Evolutionary conservation across 495 filamentous ascomycete species (phyloP), one percentile per base, ranked within the genome.

Genomic region (Hyaloscypha bicolor): DNA sequence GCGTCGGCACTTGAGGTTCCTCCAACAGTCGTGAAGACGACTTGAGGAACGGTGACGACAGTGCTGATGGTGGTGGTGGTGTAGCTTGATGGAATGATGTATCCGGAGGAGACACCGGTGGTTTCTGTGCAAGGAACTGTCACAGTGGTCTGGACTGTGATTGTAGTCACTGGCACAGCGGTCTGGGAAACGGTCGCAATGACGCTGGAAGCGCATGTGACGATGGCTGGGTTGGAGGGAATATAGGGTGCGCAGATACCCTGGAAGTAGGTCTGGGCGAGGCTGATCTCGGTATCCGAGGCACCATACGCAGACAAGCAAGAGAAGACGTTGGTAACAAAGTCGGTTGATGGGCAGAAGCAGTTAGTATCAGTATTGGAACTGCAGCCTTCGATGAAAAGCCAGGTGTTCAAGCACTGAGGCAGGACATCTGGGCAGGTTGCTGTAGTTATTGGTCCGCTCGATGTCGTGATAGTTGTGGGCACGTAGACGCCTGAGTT

Each of bases 341-440:
- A 94, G 61, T 84, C 74, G 57, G 82, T 77, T 70, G 91, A 83
- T 63, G 91, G 89, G 87, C 94, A 98, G 88, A 90, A 98, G 88
- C 95, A 98, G 66, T 80, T 76, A 42, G 84, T 77, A 72, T 96
- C 91, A 57, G 90, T 87, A 88, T 96, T 97, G 81, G 93, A 91
- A 67, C 77, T 82, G 87, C 94, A 97, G 77, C 85, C 84, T 42
- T 88, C 83, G 68, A 80, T 81, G 71, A 88, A 86, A 69, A 96
- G 77, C 92, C 93, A 97, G 71, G 94, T 97, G 86, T 97, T 96
- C 80, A 98, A 83, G 81, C 94, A 98, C 69, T 87, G 87, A 62
- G 94, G 93, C 19, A 98, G 89, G 51, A 91, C 84, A 64, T 79
- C 79, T 58, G 94, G 93, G 84, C 88, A 93, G 52, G 81, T 77